Evolutionary conservation across 805 yeast species (phyloP), one percentile per base, ranked within the genome.

Genomic region (Barnettozyma pratensis): DNA sequence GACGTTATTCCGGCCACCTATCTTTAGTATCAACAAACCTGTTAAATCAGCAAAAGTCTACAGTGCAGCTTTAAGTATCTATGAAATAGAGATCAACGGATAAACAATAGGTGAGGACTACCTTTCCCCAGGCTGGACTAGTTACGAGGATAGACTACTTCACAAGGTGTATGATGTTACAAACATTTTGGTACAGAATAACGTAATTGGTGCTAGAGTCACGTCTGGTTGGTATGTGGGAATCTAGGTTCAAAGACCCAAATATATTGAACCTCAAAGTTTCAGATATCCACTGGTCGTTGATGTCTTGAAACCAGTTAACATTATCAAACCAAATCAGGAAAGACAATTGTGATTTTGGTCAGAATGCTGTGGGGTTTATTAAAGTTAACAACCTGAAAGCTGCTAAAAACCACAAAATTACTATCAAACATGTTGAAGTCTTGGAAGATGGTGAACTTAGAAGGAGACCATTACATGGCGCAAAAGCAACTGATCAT

Each of bases 341-440:
- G 56, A 6, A 51, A 51, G 27, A 42, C 35, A 1, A 41, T 53
- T 5, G 14, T 51, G 56, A 53, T 36, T 42, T 53, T 31, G 54
- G 56, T 11, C 56, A 53, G 30, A 53, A 53, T 41, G 48, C 54
- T 28, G 56, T 53, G 19, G 56, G 56, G 41, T 45, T 53, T n/a
- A 12, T 53, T 7, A 49, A 49, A 34, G 49, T 53, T 48, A 42
- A 46, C 7, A 37, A 37, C n/a, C 46, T 51, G 8, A 53, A 45
- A 7, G 56, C 47, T 11, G 26, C 46, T 12, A 49, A 45, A 32
- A 53, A 53, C 2, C 51, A 47, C 34, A 44, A 32, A 6, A 44
- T 49, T 12, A 40, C 44, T 4, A 37, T 53, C 37, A 51, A 30
- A 14, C 56, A 53, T 34, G 56, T 54, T 9, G 56, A 53, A 29